These are phyloP conservation scores for Avicennia marina DNA, from an alignment of 257 asterid genomes.

Conservation along the genomic window DNA sequence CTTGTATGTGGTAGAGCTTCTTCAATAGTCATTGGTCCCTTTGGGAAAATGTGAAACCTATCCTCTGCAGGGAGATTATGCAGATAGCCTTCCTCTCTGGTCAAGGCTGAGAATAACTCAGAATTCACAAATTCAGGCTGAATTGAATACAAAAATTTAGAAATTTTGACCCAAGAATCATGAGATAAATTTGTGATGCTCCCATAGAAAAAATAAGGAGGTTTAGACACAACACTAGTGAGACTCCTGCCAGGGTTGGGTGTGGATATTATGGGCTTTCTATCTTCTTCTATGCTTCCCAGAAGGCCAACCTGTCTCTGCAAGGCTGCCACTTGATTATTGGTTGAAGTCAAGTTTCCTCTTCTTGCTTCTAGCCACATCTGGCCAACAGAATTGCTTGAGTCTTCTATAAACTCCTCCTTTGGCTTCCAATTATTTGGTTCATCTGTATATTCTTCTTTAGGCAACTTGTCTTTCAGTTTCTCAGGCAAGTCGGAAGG, in stretches of 20 bases:
- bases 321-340: slow-evolving; percentile 18
- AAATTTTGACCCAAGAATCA: slow-evolving; percentile 65
- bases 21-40: slow-evolving; percentile 61
- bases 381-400: slow-evolving; percentile 25
- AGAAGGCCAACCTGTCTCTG: slow-evolving; percentile 27
- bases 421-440: slow-evolving; percentile 40
- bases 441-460: slow-evolving; percentile 37
- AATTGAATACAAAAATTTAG: slow-evolving; percentile 62
- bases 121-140: slow-evolving; percentile 68
- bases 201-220: slow-evolving; percentile 86
- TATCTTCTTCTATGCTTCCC: slow-evolving; percentile 31
- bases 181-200: slow-evolving; percentile 41
- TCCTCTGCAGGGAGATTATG: slow-evolving; percentile 77
- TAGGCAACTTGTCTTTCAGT: slow-evolving; percentile 66
- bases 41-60: slow-evolving; percentile 57
- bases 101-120: slow-evolving; percentile 54
- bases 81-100: slow-evolving; percentile 72
- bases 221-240: slow-evolving; percentile 41
- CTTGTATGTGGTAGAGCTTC: slow-evolving; percentile 54
- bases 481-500: slow-evolving; percentile 41
- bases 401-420: slow-evolving; percentile 43
- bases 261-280: slow-evolving; percentile 29
- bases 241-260: slow-evolving; percentile 46
- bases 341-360: slow-evolving; percentile 24
- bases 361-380: slow-evolving; percentile 37